Evolutionary conservation across 441 rosid species (phyloP), one percentile per base, ranked within the genome.

Genomic region (Francoa sonchifolia): DNA sequence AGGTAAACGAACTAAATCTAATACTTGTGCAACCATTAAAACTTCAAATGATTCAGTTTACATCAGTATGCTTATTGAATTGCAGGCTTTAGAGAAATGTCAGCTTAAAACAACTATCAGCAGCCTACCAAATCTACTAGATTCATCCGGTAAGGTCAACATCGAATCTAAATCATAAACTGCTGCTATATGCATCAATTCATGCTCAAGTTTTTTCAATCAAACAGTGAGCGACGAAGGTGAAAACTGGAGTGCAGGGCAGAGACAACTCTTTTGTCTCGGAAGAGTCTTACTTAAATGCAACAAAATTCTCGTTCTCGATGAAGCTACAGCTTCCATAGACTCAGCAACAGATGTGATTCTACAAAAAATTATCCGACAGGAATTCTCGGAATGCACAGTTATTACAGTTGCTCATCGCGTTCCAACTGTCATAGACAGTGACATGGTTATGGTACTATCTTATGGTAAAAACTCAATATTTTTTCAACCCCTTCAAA

Each of bases 261-360:
- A 87, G 47, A 48, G 95, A 22, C 97, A 87, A 23, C 65, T 83
- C 27, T 83, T 87, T 48, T 83, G 94, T 58, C 86, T 83, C 5
- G 97, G 97, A 49, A 76, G 95, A 68, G 89, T 87, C 6, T 45
- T 87, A 8, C 42, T 77, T 0, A 80, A 62, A 43, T 74, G 93
- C 62, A 82, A 78, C 69, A 67, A 59, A 56, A 78, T 83, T 54
- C 65, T 83, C 8, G 87, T 83, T 23, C 72, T 87, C 0, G 97
- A 87, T 55, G 95, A 87, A 71, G 93, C 96, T 21, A 87, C 94
- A n/a, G 92, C 94, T 29, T 87, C 96, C 9, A 77, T 86, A 28
- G 92, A 82, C 52, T 77, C 90, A 16, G 81, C 82, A 1, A 86
- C 94, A 8, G 94, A 79, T 64, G 89, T 87, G 35, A 63, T 74